phyloP scores from a whole-genome alignment of 2,329 filamentous ascomycete genomes.

The Cladophialophora exuberans region DNA sequence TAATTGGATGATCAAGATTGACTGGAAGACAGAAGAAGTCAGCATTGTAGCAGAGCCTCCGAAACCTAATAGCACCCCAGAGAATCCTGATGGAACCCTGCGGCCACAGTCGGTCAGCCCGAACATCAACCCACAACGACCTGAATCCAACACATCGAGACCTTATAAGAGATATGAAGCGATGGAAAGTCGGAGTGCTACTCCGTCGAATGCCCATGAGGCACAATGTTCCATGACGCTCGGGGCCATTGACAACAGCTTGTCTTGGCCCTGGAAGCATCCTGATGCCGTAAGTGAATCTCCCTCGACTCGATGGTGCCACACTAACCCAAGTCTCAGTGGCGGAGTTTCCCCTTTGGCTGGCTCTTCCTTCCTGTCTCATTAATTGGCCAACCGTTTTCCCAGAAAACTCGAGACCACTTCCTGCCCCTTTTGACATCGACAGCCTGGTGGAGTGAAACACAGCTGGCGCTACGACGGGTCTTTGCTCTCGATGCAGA shows the following conservation, averaged over 20 bases:
- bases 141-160: conserved; percentile 36
- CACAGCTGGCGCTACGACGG: conserved; percentile 79
- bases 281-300: conserved; percentile 72
- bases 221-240: conserved; percentile 54
- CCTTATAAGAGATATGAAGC: conserved; percentile 79
- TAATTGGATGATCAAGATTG: conserved; percentile 99
- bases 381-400: conserved; percentile 93
- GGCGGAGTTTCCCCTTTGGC: conserved; percentile 91
- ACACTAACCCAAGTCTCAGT: conserved; percentile 44
- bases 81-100: conserved; percentile 58
- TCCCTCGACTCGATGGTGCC: not conserved
- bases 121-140: conserved; percentile 38
- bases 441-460: conserved; percentile 95
- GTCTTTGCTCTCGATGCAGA: conserved; percentile 92
- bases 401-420: conserved; percentile 87
- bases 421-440: conserved; percentile 96
- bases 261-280: conserved; percentile 99
- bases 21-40: conserved; percentile 79
- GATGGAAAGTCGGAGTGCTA: conserved; percentile 69
- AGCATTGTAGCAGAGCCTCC: conserved; percentile 85
- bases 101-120: conserved; percentile 62
- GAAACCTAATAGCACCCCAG: conserved; percentile 59
- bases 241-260: conserved; percentile 94
- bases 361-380: conserved; percentile 98
- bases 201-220: conserved; percentile 49